phyloP scores from a whole-genome alignment of 352 stramenopile species.

The Phytophthora multivora region DNA sequence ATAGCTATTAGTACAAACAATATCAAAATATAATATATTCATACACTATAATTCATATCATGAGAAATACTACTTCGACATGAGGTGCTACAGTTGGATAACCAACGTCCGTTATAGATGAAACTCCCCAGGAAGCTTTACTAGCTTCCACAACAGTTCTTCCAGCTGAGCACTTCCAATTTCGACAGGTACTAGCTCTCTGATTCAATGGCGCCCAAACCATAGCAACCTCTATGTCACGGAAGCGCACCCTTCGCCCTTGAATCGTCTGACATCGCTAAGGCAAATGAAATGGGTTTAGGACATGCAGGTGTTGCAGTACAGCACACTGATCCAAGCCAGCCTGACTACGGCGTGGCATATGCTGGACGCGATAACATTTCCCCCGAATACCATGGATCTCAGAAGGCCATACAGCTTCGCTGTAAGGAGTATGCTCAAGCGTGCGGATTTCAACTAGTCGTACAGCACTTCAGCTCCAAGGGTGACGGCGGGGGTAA shows the following conservation, averaged over 20 bases:
- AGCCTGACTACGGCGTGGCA: not conserved
- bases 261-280: not conserved
- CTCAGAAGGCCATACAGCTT: conserved; percentile 1
- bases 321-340: not conserved
- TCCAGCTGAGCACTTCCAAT: too few relatives aligned
- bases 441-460: not conserved
- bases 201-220: too few relatives aligned
- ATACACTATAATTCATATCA: too few relatives aligned
- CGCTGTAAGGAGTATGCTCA: conserved; percentile 2
- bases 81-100: too few relatives aligned
- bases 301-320: not conserved
- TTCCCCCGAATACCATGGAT: not conserved
- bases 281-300: not conserved
- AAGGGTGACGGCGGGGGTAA: conserved; percentile 5
- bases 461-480: not conserved
- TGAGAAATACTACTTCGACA: too few relatives aligned
- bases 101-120: too few relatives aligned
- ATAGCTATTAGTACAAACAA: too few relatives aligned
- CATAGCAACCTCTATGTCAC: not conserved
- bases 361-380: not conserved
- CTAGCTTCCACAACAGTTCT: too few relatives aligned
- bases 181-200: too few relatives aligned
- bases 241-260: not conserved
- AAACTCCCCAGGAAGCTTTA: too few relatives aligned
- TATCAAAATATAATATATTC: too few relatives aligned